Conservation (phyloP, 495 filamentous ascomycete genomes). For the Hyaloscypha bicolor region DNA sequence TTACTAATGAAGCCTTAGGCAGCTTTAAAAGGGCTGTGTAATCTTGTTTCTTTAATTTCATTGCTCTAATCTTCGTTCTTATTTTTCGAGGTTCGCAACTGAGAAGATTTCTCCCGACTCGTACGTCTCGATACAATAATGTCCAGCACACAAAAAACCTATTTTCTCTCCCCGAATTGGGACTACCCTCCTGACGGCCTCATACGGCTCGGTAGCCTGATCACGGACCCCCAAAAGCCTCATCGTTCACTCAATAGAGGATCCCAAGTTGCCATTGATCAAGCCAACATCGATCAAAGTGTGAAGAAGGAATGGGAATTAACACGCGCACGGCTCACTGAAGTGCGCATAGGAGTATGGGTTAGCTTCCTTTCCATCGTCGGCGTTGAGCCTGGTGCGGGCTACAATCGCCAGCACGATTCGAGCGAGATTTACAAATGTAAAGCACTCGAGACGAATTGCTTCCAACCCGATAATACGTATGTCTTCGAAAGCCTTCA, state of each 20-base stretch:
- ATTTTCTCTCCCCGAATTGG: constrained; percentile 12
- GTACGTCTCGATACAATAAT: no score
- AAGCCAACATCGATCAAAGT: not conserved
- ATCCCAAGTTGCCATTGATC: not conserved
- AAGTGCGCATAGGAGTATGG: not conserved
- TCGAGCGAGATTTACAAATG: not conserved
- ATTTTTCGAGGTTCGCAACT: no score
- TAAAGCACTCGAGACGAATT: constrained; percentile 1
- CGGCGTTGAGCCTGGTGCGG: constrained; percentile 3
- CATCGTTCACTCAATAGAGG: not conserved
- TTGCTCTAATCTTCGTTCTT: no score
- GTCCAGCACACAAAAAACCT: constrained; percentile 8
- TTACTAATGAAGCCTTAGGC: no score
- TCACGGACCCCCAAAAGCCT: constrained; percentile 9
- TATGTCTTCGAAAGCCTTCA: not conserved
- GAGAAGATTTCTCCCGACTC: no score
- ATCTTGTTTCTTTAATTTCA: no score
- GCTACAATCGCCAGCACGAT: not conserved
- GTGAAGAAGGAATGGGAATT: not conserved
- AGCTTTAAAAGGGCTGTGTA: no score
- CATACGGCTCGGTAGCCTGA: constrained; percentile 6
- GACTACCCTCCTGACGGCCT: not conserved
- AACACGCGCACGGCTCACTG: not conserved
- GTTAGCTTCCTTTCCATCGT: constrained; percentile 2
- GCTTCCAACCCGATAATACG: not conserved